Percentiles rank a stretch among this genome's conserved stretches.
Conservation (phyloP, 2,329 filamentous ascomycete genomes). For the Xylariaceae sp. region DNA sequence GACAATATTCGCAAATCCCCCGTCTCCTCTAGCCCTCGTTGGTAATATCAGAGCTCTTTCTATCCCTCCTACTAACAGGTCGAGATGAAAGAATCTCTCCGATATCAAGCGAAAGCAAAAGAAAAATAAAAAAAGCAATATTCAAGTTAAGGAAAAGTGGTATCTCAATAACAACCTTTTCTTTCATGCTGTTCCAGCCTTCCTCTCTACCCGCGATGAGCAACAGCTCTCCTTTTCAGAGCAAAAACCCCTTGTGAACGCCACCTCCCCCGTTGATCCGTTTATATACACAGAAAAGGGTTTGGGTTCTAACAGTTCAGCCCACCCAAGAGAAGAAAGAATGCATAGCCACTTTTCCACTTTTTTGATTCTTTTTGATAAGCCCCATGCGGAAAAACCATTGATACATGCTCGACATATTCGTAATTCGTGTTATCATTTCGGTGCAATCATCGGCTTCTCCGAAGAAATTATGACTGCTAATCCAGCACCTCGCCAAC, state of each 20-base stretch:
- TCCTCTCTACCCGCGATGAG: neutral
- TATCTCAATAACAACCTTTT: neutral
- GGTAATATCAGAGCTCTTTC: too few relatives aligned
- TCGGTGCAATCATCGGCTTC: neutral
- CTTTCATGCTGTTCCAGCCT: neutral
- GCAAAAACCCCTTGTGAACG: too few relatives aligned
- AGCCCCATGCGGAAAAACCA: slow-evolving; percentile 1
- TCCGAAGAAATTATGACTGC: neutral
- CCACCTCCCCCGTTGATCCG: too few relatives aligned
- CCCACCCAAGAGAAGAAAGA: too few relatives aligned
- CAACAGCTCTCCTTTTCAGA: too few relatives aligned
- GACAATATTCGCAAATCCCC: too few relatives aligned
- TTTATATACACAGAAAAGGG: too few relatives aligned
- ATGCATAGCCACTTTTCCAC: too few relatives aligned
- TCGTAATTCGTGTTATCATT: slow-evolving; percentile 19
- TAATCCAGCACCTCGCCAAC: neutral
- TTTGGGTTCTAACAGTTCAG: too few relatives aligned
- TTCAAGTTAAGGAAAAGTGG: neutral
- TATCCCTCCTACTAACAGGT: too few relatives aligned
- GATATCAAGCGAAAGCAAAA: neutral
- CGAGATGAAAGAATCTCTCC: too few relatives aligned
- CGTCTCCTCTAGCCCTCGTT: too few relatives aligned
- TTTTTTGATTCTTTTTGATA: neutral
- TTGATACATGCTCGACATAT: slow-evolving; percentile 13
- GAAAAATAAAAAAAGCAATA: neutral